phyloP scores from a whole-genome alignment of 192 early-diverging fungal genomes.

The Backusella australiensis region DNA sequence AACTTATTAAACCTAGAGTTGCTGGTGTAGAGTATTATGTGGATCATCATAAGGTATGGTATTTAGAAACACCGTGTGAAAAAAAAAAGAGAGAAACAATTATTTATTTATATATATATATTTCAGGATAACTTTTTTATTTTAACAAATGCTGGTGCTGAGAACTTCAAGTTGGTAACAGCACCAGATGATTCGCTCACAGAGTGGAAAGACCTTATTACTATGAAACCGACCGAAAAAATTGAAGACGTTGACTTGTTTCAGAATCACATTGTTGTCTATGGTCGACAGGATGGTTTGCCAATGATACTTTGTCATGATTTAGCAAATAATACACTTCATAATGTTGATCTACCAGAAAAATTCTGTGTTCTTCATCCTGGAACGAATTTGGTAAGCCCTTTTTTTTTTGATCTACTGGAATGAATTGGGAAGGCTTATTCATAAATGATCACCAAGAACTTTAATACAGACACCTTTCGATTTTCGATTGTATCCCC shows the following conservation, averaged over 20 bases:
- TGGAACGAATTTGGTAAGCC: slow-evolving; percentile 52
- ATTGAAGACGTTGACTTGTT: slow-evolving; percentile 82
- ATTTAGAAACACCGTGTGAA: neutral
- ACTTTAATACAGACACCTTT: slow-evolving; percentile 54
- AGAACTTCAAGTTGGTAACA: slow-evolving; percentile 62
- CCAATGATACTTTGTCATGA: slow-evolving; percentile 54
- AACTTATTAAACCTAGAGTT: slow-evolving; percentile 53
- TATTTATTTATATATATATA: neutral
- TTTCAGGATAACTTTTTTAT: slow-evolving; percentile 46
- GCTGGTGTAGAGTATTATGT: slow-evolving; percentile 70
- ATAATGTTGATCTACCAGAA: slow-evolving; percentile 47
- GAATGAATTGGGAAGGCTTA: neutral
- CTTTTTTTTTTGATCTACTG: neutral
- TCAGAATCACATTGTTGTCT: slow-evolving; percentile 48
- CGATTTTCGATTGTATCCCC: slow-evolving; percentile 65
- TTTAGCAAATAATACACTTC: slow-evolving; percentile 32
- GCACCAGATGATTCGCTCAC: slow-evolving; percentile 37
- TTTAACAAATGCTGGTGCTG: slow-evolving; percentile 49
- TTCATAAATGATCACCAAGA: slow-evolving; percentile 18
- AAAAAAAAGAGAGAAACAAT: neutral
- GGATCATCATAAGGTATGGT: slow-evolving; percentile 65
- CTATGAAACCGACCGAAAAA: slow-evolving; percentile 53
- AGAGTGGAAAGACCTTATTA: slow-evolving; percentile 62
- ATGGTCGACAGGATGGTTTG: slow-evolving; percentile 49
- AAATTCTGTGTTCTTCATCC: slow-evolving; percentile 59